Evolutionary conservation across 176 grass and related monocot species (phyloP).

Genomic region (Chrysopogon serrulatus): DNA sequence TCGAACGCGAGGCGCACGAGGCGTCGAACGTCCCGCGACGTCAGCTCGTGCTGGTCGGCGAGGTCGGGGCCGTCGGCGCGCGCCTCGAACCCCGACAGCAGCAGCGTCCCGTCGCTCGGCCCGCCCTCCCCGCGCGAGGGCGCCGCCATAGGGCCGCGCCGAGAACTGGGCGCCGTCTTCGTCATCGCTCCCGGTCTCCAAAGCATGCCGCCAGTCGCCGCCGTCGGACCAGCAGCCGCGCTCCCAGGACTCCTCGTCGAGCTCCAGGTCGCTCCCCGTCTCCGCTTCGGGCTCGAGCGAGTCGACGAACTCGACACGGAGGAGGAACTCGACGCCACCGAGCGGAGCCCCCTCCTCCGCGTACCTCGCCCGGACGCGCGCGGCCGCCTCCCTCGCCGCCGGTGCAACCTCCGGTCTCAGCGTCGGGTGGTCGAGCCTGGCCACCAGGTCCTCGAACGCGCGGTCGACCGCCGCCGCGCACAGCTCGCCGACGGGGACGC

Average conservation of each 20-base stretch:
- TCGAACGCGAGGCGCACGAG: not conserved
- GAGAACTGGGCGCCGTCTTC: not conserved
- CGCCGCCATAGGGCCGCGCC: not conserved
- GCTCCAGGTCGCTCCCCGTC: constrained; percentile 26
- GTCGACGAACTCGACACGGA: constrained; percentile 3
- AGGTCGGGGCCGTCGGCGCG: constrained; percentile 14
- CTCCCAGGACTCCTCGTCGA: not conserved
- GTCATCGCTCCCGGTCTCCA: too few species aligned
- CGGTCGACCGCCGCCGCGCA: not conserved
- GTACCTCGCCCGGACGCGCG: not conserved
- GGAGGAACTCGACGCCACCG: constrained; percentile 3
- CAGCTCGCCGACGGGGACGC: constrained; percentile 10
- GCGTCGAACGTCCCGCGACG: not conserved
- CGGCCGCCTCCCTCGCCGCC: not conserved
- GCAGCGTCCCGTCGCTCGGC: not conserved
- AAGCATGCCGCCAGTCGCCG: not conserved
- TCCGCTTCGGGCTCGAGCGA: not conserved
- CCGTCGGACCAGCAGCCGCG: not conserved
- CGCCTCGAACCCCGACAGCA: not conserved
- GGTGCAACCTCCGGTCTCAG: constrained; percentile 2
- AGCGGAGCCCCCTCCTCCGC: not conserved
- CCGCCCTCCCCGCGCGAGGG: not conserved
- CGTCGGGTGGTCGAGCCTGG: not conserved
- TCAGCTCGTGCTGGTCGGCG: constrained; percentile 8
- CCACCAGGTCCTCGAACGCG: not conserved